phyloP scores from a whole-genome alignment of 75 land plant genomes.

The Isoetes taiwanensis region DNA sequence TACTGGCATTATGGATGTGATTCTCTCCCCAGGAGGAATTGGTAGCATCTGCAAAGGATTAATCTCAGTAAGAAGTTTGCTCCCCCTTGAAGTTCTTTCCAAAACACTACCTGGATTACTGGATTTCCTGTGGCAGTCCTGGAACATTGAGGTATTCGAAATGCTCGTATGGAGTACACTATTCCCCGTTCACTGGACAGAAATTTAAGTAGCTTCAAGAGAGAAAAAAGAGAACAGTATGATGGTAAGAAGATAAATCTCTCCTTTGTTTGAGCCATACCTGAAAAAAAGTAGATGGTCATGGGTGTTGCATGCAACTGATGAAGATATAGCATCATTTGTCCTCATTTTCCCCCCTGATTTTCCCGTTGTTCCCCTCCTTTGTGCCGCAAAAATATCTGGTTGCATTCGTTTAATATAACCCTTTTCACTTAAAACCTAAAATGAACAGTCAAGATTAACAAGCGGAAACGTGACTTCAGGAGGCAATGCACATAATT shows the following conservation, averaged over 20 bases:
- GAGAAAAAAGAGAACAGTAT: not conserved
- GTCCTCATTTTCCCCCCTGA: conserved; percentile 81
- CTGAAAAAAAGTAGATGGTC: conserved; percentile 90
- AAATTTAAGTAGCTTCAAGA: not conserved
- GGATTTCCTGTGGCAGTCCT: conserved; percentile 88
- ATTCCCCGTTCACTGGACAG: conserved; percentile 73
- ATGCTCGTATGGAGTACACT: conserved; percentile 92
- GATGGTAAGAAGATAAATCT: not conserved
- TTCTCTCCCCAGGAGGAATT: conserved; percentile 75
- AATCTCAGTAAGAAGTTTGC: not conserved
- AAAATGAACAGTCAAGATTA: not conserved
- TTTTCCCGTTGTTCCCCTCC: conserved; percentile 90
- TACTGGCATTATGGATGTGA: conserved; percentile 84
- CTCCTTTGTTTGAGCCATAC: conserved; percentile 16
- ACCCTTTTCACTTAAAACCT: conserved; percentile 91
- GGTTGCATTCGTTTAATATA: conserved; percentile 91
- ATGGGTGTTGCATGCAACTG: conserved; percentile 66
- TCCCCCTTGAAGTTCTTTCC: not conserved
- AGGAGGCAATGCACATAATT: no score
- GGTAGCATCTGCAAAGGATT: conserved; percentile 48
- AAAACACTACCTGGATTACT: conserved; percentile 54
- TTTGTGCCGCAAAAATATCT: conserved; percentile 60
- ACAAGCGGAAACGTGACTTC: no score
- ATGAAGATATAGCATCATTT: conserved; percentile 82
- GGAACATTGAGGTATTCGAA: conserved; percentile 81